These are phyloP conservation scores for Spergularia bocconei DNA, from an alignment of 148 eudicot genomes.

Conservation along the genomic window DNA sequence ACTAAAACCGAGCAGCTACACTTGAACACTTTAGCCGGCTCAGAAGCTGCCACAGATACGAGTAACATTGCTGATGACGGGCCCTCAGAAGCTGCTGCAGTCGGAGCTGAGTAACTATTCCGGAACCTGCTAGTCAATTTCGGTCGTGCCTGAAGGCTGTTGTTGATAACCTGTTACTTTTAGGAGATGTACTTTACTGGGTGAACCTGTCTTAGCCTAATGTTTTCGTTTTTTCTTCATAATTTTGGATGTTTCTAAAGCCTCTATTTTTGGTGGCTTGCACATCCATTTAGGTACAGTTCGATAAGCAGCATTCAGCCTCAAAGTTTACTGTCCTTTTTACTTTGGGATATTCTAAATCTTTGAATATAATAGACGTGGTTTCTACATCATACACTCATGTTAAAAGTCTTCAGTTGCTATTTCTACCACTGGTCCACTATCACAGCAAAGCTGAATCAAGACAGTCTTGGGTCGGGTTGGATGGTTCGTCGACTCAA, in stretches of 20 bases:
- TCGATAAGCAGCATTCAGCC: not conserved
- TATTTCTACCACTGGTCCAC: no score
- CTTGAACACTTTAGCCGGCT: not conserved
- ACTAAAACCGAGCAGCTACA: slow-evolving; percentile 17
- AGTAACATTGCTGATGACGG: slow-evolving; percentile 15
- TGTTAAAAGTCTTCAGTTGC: no score
- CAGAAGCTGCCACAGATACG: slow-evolving; percentile 14
- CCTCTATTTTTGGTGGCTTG: not conserved
- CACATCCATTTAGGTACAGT: not conserved
- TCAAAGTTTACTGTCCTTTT: slow-evolving; percentile 1
- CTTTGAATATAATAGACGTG: not conserved
- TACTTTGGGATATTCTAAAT: not conserved
- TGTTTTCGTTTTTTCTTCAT: not conserved
- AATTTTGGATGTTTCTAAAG: slow-evolving; percentile 1
- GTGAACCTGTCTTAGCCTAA: not conserved
- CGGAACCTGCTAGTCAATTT: not conserved
- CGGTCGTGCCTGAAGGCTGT: not conserved
- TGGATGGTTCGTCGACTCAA: no score
- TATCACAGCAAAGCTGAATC: no score
- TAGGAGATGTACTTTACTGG: slow-evolving; percentile 5
- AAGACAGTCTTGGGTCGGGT: no score
- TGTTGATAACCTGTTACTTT: not conserved
- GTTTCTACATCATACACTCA: no score
- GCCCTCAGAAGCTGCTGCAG: slow-evolving; percentile 8
- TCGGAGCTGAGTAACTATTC: slow-evolving; percentile 12